These are phyloP conservation scores for Ogataea minuta DNA, from an alignment of 805 yeast species.

Conservation along the genomic window DNA sequence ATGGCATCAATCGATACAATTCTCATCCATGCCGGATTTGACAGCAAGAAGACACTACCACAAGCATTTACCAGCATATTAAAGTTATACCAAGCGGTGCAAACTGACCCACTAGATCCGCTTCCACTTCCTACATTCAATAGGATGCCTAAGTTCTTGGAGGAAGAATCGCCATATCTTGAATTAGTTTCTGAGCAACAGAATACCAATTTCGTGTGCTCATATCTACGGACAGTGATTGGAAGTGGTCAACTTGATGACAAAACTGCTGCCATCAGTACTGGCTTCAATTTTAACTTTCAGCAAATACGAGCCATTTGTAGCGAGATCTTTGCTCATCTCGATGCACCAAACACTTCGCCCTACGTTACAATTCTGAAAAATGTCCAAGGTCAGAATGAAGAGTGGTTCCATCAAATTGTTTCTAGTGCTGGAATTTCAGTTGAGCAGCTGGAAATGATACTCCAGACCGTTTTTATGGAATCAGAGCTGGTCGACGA, in stretches of 20 bases:
- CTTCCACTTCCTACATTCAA: constrained; percentile 25
- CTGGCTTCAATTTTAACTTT: constrained; percentile 17
- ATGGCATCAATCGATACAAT: constrained; percentile 63
- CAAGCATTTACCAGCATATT: constrained; percentile 48
- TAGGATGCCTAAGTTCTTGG: constrained; percentile 24
- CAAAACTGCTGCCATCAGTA: constrained; percentile 9
- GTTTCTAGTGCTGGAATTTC: constrained; percentile 36
- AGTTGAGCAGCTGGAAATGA: constrained; percentile 56
- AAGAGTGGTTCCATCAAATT: constrained; percentile 39
- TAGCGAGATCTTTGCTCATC: constrained; percentile 21
- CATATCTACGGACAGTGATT: constrained; percentile 30
- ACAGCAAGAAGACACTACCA: constrained; percentile 20
- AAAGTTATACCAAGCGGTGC: constrained; percentile 49
- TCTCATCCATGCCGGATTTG: constrained; percentile 29
- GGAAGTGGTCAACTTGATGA: constrained; percentile 13
- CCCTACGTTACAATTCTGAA: constrained; percentile 36
- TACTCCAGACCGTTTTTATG: constrained; percentile 59
- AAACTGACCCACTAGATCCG: constrained; percentile 29
- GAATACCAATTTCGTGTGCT: constrained; percentile 28
- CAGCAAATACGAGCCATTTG: constrained; percentile 26
- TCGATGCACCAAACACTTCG: constrained; percentile 12
- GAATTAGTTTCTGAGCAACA: constrained; percentile 19
- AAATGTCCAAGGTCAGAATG: constrained; percentile 37
- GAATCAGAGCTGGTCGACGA: constrained; percentile 24
- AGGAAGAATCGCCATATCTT: constrained; percentile 20